A percentile compares a stretch with the other conserved stretches of the same genome.
phyloP scores from a whole-genome alignment of 2,329 filamentous ascomycete genomes.

The Penicillium sp. region DNA sequence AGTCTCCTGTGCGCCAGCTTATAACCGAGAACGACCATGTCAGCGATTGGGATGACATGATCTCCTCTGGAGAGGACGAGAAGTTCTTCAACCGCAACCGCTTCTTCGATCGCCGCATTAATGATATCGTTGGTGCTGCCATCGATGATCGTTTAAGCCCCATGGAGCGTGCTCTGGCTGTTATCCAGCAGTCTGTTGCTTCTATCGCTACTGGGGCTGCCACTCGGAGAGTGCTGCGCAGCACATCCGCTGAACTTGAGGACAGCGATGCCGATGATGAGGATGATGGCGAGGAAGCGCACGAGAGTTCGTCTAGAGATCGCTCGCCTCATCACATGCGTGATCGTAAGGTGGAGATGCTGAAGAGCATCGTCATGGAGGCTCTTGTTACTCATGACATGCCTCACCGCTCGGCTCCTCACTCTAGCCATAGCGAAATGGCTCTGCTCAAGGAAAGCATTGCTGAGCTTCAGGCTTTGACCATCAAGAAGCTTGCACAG shows the following conservation, averaged over 20 bases:
- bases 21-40: conserved; percentile 63
- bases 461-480: conserved; percentile 41
- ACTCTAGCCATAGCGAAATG: conserved; percentile 36
- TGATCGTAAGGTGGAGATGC: conserved; percentile 79
- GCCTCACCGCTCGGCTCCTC: conserved; percentile 24
- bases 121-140: conserved; percentile 76
- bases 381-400: conserved; percentile 56
- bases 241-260: conserved; percentile 65
- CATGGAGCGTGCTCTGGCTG: conserved; percentile 73
- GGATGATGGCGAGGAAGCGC: conserved; percentile 64
- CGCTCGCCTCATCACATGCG: conserved; percentile 67
- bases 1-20: conserved; percentile 61
- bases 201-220: conserved; percentile 58
- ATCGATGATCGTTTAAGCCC: conserved; percentile 76
- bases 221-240: conserved; percentile 61
- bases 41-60: conserved; percentile 90
- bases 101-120: conserved; percentile 91
- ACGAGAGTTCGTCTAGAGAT: conserved; percentile 61
- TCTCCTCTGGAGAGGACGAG: conserved; percentile 78
- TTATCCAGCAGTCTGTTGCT: conserved; percentile 70
- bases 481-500: conserved; percentile 35
- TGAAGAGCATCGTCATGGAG: conserved; percentile 66
- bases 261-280: conserved; percentile 95
- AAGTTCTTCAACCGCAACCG: conserved; percentile 78
- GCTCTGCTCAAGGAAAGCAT: conserved; percentile 41